These are phyloP conservation scores for Eucalyptus tenuipes DNA, from an alignment of 345 rosid species.

Conservation along the genomic window DNA sequence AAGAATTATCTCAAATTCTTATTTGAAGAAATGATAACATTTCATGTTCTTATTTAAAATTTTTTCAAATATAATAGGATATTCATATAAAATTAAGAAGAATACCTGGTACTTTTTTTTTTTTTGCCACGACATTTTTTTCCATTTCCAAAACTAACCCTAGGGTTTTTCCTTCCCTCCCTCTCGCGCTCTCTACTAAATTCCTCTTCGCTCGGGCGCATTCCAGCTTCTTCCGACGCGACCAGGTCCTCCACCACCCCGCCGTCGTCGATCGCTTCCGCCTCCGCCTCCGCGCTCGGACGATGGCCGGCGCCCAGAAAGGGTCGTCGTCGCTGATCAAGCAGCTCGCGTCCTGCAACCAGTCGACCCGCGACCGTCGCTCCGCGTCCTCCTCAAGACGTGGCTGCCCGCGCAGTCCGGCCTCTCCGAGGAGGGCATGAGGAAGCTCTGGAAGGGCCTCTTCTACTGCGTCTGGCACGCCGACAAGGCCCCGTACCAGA, in stretches of 20 bases:
- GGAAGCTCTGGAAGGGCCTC: conserved; percentile 89
- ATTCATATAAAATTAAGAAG: not conserved
- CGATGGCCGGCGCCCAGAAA: not conserved
- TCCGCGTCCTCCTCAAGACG: conserved; percentile 32
- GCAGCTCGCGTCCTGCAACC: conserved; percentile 62
- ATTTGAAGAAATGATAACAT: rapidly evolving
- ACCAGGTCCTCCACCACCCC: not conserved
- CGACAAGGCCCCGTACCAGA: conserved; percentile 61
- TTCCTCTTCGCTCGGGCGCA: not conserved
- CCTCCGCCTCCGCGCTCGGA: not conserved
- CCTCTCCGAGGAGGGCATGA: conserved; percentile 66
- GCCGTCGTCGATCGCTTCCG: not conserved
- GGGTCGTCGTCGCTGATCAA: conserved; percentile 26
- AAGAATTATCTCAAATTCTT: no score
- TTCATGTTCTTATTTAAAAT: rapidly evolving
- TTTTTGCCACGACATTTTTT: not conserved
- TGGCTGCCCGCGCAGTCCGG: conserved; percentile 69
- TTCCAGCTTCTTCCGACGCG: not conserved
- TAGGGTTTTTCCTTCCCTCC: not conserved
- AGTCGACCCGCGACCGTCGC: conserved; percentile 50
- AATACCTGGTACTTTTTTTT: not conserved
- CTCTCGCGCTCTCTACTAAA: not conserved
- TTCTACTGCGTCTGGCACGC: conserved; percentile 98
- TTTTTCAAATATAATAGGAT: no score
- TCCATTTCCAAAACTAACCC: not conserved